Evolutionary conservation across 2,329 filamentous ascomycete genomes (phyloP), one percentile per base, ranked within the genome.

Genomic region (Apiospora saccharicola): DNA sequence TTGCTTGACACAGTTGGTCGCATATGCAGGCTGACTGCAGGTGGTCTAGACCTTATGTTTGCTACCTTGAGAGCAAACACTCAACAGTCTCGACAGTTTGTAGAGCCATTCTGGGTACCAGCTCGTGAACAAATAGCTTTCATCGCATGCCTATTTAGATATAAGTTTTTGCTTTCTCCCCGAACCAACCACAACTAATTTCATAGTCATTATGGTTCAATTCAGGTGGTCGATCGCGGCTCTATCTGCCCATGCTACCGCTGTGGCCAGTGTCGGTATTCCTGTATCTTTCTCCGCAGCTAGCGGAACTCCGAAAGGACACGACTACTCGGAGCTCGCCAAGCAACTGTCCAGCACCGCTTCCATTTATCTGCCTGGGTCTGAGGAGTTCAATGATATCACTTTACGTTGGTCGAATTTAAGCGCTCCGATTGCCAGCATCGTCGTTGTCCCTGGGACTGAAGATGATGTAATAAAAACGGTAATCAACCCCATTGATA

Each of bases 401-500:
- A 82, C 84, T 0, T 79, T 77, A 1, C 82, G 86, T 1, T 88
- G 86, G 86, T 88, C 87, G 0, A 79, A 78, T 19, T 74, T 86
- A 26, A 78, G 82, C 12, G 76, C 80, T 0, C 87, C 87, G 3
- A 81, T 75, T 0, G 80, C 85, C 13, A 85, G 83, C 68, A 76
- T 87, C 3, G 85, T 87, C 2, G 83, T 89, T 0, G 82, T 86
- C 19, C 85, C 86, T 1, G 82, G 80, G 2, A 84, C 81, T 0
- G 86, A 87, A 75, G 76, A 84, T 8, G 87, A 89, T 73, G 86
- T 89, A 26, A 82, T 81, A 0, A 80, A 85, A 73, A 87, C 82
- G 4, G 87, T 88, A 13, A 41, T 19, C 41, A 4, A 19, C 1
- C 0, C 3, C 4, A 19, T n/a, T 41, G 7, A 41, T 8, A 7